Evolutionary conservation across 495 filamentous ascomycete species (phyloP).

Genomic region (Aspergillus kassunensis): DNA sequence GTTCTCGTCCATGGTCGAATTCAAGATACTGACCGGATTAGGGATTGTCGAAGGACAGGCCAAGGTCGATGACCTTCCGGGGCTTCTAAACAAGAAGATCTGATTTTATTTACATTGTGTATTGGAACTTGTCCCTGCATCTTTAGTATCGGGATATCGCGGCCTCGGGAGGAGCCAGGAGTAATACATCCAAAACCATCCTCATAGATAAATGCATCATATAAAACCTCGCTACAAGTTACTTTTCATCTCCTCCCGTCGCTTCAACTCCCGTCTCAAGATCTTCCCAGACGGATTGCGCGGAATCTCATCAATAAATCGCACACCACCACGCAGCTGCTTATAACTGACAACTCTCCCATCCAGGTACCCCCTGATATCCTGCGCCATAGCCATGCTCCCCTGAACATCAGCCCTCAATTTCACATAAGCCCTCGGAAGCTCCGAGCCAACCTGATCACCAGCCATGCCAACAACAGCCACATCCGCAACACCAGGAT

Average conservation of each 20-base stretch:
- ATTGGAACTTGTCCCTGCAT: no score
- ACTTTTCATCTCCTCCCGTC: no score
- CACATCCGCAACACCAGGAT: conserved; percentile 71
- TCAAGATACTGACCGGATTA: neutral
- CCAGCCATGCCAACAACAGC: conserved; percentile 82
- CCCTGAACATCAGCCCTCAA: neutral
- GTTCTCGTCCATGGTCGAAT: neutral
- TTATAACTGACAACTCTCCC: conserved; percentile 65
- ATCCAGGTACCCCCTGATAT: conserved; percentile 60
- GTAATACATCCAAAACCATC: no score
- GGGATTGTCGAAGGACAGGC: neutral
- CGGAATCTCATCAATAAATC: conserved; percentile 75
- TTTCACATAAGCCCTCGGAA: neutral
- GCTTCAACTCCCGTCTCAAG: conserved; percentile 64
- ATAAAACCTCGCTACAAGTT: no score
- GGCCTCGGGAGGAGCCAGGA: no score
- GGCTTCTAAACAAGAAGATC: neutral
- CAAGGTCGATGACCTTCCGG: neutral
- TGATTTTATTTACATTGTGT: no score
- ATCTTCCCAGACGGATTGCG: conserved; percentile 88
- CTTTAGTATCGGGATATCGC: no score
- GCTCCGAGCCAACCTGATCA: conserved; percentile 65
- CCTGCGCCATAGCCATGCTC: conserved; percentile 62
- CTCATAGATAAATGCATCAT: no score
- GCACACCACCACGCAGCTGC: conserved; percentile 72